These are phyloP conservation scores for Leptosphaerulina australis DNA, from an alignment of 2,329 filamentous ascomycete species.

Conservation along the genomic window DNA sequence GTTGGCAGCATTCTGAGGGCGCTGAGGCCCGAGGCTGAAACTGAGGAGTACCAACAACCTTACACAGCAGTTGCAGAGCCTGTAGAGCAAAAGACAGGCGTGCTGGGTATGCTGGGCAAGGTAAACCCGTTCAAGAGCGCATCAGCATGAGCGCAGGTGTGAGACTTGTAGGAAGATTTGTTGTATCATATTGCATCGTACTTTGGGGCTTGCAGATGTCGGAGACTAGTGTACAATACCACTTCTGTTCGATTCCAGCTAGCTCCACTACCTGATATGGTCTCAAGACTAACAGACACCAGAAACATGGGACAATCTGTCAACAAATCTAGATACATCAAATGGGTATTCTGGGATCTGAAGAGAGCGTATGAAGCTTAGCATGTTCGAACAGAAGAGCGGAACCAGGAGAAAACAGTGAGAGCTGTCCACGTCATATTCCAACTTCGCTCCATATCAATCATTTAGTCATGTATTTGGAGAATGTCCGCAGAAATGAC, in stretches of 20 bases:
- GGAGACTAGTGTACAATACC: slow-evolving; percentile 6
- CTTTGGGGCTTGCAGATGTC: too few species aligned
- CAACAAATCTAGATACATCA: too few species aligned
- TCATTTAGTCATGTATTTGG: too few species aligned
- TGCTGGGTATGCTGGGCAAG: slow-evolving; percentile 15
- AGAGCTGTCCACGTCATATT: too few species aligned
- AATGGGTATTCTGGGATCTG: too few species aligned
- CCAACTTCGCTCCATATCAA: too few species aligned
- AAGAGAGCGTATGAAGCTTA: too few species aligned
- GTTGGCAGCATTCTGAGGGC: slow-evolving; percentile 20
- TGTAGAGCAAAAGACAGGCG: slow-evolving; percentile 19
- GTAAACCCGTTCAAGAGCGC: slow-evolving; percentile 31
- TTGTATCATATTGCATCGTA: slow-evolving; percentile 11
- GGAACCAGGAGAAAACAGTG: too few species aligned
- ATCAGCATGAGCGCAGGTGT: slow-evolving; percentile 15
- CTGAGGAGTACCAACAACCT: slow-evolving; percentile 5
- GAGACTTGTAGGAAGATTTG: neutral
- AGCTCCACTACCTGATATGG: neutral
- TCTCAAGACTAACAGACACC: too few species aligned
- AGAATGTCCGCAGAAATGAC: too few species aligned
- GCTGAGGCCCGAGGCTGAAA: slow-evolving; percentile 15
- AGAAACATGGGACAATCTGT: too few species aligned
- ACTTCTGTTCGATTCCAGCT: slow-evolving; percentile 3
- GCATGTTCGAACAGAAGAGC: too few species aligned
- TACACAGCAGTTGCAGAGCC: neutral